Evolutionary conservation across 768 basidiomycete genomes (phyloP).

Genomic region (Psilocybe sp.): DNA sequence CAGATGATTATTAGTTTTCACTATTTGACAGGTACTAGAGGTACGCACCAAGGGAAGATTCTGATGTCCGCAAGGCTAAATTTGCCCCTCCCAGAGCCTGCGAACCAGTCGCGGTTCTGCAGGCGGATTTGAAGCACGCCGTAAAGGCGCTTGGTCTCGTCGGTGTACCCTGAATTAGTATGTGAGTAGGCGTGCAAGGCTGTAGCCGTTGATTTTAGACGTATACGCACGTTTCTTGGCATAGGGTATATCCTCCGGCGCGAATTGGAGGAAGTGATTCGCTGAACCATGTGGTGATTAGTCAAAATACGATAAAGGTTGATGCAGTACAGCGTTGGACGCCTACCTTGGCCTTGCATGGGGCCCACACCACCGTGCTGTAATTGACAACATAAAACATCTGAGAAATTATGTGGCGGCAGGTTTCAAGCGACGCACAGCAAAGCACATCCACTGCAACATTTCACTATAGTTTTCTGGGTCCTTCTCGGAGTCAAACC

Average conservation of each 20-base stretch:
- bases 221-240: constrained; percentile 54
- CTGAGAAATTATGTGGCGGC: not conserved
- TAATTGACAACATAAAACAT: constrained; percentile 1
- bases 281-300: constrained; percentile 31
- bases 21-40: too few relatives aligned
- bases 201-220: too few relatives aligned
- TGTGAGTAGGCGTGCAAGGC: too few relatives aligned
- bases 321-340: not conserved
- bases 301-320: not conserved
- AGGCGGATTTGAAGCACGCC: constrained; percentile 80
- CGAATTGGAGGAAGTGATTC: constrained; percentile 65
- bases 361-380: constrained; percentile 81
- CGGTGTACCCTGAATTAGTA: constrained; percentile 63
- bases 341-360: constrained; percentile 74
- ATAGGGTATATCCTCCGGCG: constrained; percentile 68
- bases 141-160: constrained; percentile 83
- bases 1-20: not conserved
- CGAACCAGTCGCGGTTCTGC: constrained; percentile 73
- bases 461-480: constrained; percentile 67
- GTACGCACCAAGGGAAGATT: constrained; percentile 53
- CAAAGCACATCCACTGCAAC: constrained; percentile 88
- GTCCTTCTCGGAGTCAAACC: constrained; percentile 50
- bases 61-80: constrained; percentile 75
- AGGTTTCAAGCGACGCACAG: constrained; percentile 33
- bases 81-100: constrained; percentile 68